phyloP scores from a whole-genome alignment of 2,329 filamentous ascomycete genomes.

The Claviceps cyperi region DNA sequence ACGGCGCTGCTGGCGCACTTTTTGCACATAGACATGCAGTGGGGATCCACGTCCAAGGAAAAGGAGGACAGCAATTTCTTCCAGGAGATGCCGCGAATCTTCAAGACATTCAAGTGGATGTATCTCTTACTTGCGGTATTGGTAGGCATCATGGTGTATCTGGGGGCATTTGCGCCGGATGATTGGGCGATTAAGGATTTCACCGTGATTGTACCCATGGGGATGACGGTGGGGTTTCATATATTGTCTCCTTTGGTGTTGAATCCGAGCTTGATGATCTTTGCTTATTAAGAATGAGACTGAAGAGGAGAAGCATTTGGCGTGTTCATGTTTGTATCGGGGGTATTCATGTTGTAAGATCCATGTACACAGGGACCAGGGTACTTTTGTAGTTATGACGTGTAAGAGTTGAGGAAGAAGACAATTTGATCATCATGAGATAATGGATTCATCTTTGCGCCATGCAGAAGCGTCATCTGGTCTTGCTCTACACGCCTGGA shows the following conservation, averaged over 20 bases:
- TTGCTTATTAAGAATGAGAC: constrained; percentile 8
- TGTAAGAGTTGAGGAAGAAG: too few relatives aligned
- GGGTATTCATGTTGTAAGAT: too few relatives aligned
- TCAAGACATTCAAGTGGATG: constrained; percentile 38
- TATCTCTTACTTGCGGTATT: constrained; percentile 34
- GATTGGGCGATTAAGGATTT: constrained; percentile 46
- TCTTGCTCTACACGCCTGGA: too few relatives aligned
- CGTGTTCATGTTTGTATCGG: too few relatives aligned
- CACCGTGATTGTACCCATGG: constrained; percentile 42
- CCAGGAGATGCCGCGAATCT: constrained; percentile 37
- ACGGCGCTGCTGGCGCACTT: constrained; percentile 28
- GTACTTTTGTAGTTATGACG: too few relatives aligned
- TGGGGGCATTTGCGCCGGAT: constrained; percentile 30
- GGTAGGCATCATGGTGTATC: constrained; percentile 33
- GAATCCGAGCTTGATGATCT: constrained; percentile 46
- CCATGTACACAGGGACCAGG: too few relatives aligned
- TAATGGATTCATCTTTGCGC: too few relatives aligned
- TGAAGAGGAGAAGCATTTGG: not conserved
- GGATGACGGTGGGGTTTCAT: constrained; percentile 19
- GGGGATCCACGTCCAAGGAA: constrained; percentile 46
- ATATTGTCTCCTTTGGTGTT: constrained; percentile 44
- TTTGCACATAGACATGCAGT: constrained; percentile 29
- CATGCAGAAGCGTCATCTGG: too few relatives aligned
- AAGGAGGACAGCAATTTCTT: constrained; percentile 41
- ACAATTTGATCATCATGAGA: too few relatives aligned